phyloP scores from a whole-genome alignment of 495 filamentous ascomycete genomes.

The Podospora fimiseda region DNA sequence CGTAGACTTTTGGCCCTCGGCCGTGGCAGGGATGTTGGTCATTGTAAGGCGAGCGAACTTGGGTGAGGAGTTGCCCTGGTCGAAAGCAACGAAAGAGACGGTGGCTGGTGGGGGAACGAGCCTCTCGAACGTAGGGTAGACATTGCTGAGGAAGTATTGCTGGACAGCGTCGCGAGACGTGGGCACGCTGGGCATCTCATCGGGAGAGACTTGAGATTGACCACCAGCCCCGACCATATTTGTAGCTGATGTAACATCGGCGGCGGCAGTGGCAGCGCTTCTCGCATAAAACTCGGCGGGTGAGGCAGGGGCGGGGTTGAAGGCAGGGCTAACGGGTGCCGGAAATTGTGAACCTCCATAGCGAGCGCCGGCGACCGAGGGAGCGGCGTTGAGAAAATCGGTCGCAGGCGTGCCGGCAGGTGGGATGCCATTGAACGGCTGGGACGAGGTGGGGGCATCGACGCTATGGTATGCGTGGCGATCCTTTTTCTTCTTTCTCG shows the following conservation, averaged over 20 bases:
- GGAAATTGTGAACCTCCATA: slow-evolving; percentile 50
- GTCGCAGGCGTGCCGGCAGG: slow-evolving; percentile 51
- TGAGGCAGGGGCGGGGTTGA: slow-evolving; percentile 49
- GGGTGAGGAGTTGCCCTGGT: slow-evolving; percentile 95
- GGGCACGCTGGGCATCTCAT: slow-evolving; percentile 90
- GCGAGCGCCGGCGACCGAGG: slow-evolving; percentile 26
- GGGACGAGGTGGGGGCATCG: slow-evolving; percentile 60
- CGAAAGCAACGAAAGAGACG: slow-evolving; percentile 84
- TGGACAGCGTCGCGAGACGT: slow-evolving; percentile 73
- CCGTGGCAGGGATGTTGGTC: slow-evolving; percentile 80
- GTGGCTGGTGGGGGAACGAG: slow-evolving; percentile 83
- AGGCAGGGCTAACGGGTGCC: slow-evolving; percentile 52
- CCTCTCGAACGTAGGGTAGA: slow-evolving; percentile 91
- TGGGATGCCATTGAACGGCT: slow-evolving; percentile 60
- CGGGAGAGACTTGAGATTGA: slow-evolving; percentile 77
- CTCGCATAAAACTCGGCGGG: slow-evolving; percentile 53
- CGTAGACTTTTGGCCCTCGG: slow-evolving; percentile 72
- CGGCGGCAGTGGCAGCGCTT: slow-evolving; percentile 24
- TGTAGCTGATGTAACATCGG: slow-evolving; percentile 25
- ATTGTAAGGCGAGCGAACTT: slow-evolving; percentile 87
- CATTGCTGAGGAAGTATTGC: slow-evolving; percentile 74
- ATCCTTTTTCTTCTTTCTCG: slow-evolving; percentile 81
- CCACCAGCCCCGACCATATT: slow-evolving; percentile 43
- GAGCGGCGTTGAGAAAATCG: slow-evolving; percentile 67
- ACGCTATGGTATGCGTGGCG: slow-evolving; percentile 88